These are phyloP conservation scores for Phaffomyces antillensis DNA, from an alignment of 805 yeast genomes.

Conservation along the genomic window DNA sequence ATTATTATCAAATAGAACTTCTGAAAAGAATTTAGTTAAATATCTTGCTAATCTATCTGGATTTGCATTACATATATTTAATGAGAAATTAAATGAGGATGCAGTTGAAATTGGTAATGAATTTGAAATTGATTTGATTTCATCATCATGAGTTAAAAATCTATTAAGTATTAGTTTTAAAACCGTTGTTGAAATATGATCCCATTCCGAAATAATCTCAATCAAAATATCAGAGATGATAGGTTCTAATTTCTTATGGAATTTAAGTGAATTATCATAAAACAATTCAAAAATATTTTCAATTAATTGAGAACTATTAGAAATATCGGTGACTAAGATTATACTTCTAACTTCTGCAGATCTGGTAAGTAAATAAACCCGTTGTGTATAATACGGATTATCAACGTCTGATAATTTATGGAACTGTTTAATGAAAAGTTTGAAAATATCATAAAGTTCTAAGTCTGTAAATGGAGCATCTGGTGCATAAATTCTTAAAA, in stretches of 20 bases:
- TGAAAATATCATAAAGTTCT: constrained; percentile 59
- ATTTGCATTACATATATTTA: constrained; percentile 62
- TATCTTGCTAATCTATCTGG: constrained; percentile 69
- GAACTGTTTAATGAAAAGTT: constrained; percentile 58
- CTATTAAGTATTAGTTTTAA: constrained; percentile 59
- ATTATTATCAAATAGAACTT: constrained; percentile 45
- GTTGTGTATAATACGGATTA: constrained; percentile 55
- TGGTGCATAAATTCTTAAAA: constrained; percentile 76
- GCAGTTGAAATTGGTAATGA: constrained; percentile 13
- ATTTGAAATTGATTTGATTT: constrained; percentile 11
- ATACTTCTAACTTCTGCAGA: constrained; percentile 71
- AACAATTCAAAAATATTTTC: constrained; percentile 52
- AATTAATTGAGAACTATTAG: constrained; percentile 49
- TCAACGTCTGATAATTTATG: constrained; percentile 45
- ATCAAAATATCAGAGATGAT: constrained; percentile 64
- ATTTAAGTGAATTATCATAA: constrained; percentile 44
- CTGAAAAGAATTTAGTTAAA: constrained; percentile 74
- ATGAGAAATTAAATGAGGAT: constrained; percentile 59
- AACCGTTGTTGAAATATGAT: constrained; percentile 51
- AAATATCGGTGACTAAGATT: constrained; percentile 68
- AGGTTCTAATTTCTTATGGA: constrained; percentile 50
- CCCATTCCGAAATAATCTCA: constrained; percentile 68
- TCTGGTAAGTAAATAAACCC: constrained; percentile 55
- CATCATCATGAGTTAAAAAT: constrained; percentile 34
- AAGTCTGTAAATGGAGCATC: constrained; percentile 76